Percentiles rank a stretch among this genome's conserved stretches.
Conservation (phyloP, 2,329 filamentous ascomycete species). For the Dryadomyces quercivorus region DNA sequence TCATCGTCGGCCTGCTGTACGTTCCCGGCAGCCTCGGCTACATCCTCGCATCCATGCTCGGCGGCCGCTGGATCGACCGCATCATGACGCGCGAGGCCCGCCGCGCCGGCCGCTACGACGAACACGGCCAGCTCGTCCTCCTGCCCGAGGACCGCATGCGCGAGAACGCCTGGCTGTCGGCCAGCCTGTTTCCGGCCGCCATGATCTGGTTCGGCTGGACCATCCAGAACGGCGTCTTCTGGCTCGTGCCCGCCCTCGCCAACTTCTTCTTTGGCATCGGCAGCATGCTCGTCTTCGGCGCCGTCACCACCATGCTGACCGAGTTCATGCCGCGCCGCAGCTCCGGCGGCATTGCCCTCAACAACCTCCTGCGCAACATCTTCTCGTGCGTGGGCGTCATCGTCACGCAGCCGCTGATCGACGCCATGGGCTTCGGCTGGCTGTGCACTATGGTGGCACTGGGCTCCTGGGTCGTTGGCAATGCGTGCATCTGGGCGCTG, state of each 20-base stretch:
- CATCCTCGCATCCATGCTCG: constrained; percentile 52
- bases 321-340: constrained; percentile 67
- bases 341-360: constrained; percentile 63
- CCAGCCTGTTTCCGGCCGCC: constrained; percentile 55
- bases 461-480: constrained; percentile 44
- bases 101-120: constrained; percentile 57
- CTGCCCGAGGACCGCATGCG: constrained; percentile 71
- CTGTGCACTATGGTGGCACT: constrained; percentile 50
- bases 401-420: constrained; percentile 58
- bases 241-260: constrained; percentile 49
- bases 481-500: constrained; percentile 47
- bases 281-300: constrained; percentile 67
- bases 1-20: constrained; percentile 65
- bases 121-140: constrained; percentile 51
- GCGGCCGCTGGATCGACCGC: constrained; percentile 65
- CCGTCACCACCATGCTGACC: constrained; percentile 70
- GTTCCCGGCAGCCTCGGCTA: constrained; percentile 68
- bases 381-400: constrained; percentile 60
- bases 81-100: constrained; percentile 70
- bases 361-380: constrained; percentile 73
- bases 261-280: constrained; percentile 66
- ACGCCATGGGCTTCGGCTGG: constrained; percentile 63
- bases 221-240: constrained; percentile 49
- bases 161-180: constrained; percentile 70
- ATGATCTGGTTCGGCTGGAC: constrained; percentile 73